These are phyloP conservation scores for Caloboletus firmus DNA, from an alignment of 1,284 basidiomycete genomes.

Conservation along the genomic window DNA sequence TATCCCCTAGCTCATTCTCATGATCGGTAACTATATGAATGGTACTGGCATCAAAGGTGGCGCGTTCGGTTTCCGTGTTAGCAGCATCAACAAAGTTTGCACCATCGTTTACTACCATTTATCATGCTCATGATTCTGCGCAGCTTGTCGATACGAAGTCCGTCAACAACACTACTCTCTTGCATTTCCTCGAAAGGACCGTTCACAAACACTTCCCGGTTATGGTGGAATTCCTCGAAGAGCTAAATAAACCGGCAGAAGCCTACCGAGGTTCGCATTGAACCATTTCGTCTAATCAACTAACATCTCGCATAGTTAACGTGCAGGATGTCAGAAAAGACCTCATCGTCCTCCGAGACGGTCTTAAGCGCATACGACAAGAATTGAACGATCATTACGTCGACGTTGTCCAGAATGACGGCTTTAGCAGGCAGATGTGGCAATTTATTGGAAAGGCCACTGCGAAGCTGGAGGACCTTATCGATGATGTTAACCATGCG, in stretches of 20 bases:
- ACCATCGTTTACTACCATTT: background rate
- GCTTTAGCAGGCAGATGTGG: constrained; percentile 89
- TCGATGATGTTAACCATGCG: constrained; percentile 83
- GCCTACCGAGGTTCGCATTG: constrained; percentile 79
- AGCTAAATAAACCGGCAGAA: constrained; percentile 87
- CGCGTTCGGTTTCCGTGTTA: constrained; percentile 95
- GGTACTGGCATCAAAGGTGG: constrained; percentile 96
- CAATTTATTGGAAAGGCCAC: constrained; percentile 76
- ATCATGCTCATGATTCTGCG: constrained; percentile 2
- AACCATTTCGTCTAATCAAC: background rate
- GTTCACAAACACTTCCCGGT: constrained; percentile 86
- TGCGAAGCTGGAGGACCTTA: constrained; percentile 74
- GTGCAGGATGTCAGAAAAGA: constrained; percentile 76
- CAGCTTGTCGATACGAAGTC: constrained; percentile 98
- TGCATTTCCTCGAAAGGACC: constrained; percentile 94
- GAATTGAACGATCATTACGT: constrained; percentile 81
- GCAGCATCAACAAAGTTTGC: constrained; percentile 92
- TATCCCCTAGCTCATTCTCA: constrained; percentile 73
- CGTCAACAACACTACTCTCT: constrained; percentile 85
- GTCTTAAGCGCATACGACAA: constrained; percentile 72
- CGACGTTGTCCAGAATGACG: constrained; percentile 67
- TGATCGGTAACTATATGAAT: constrained; percentile 98
- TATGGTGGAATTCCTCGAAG: constrained; percentile 87
- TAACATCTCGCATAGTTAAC: constrained; percentile 52
- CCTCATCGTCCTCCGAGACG: constrained; percentile 72